Percentiles rank a stretch among this genome's conserved stretches.
These are phyloP conservation scores for Ogataea chonburiensis DNA, from an alignment of 805 yeast genomes.

Conservation along the genomic window DNA sequence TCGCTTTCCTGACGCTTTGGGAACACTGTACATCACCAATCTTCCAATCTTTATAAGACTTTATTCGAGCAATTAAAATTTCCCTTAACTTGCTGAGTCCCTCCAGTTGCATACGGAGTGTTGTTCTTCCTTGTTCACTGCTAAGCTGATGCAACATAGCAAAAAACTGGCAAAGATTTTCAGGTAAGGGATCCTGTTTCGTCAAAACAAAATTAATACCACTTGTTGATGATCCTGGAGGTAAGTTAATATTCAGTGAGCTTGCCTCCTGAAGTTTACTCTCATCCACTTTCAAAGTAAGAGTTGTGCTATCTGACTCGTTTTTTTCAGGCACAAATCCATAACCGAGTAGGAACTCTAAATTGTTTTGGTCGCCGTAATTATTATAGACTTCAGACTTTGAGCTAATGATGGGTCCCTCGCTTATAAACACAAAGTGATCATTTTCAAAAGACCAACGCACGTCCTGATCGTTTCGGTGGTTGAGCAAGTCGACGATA, in stretches of 20 bases:
- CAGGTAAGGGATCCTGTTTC: slow-evolving; percentile 33
- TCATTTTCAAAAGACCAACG: slow-evolving; percentile 48
- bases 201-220: slow-evolving; percentile 42
- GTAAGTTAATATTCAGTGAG: slow-evolving; percentile 41
- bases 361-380: slow-evolving; percentile 73
- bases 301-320: slow-evolving; percentile 52
- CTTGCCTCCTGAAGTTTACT: slow-evolving; percentile 24
- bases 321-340: slow-evolving; percentile 66
- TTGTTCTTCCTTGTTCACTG: slow-evolving; percentile 44
- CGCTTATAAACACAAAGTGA: slow-evolving; percentile 39
- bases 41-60: slow-evolving; percentile 37
- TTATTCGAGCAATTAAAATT: slow-evolving; percentile 52
- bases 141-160: slow-evolving; percentile 49
- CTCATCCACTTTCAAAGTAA: slow-evolving; percentile 57
- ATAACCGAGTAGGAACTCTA: slow-evolving; percentile 66
- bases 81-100: slow-evolving; percentile 55
- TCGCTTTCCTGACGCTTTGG: slow-evolving; percentile 28
- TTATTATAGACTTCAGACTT: slow-evolving; percentile 73
- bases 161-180: slow-evolving; percentile 49
- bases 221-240: slow-evolving; percentile 36
- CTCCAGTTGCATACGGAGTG: slow-evolving; percentile 56
- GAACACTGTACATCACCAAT: slow-evolving; percentile 10
- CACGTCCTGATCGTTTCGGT: slow-evolving; percentile 57
- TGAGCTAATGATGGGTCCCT: slow-evolving; percentile 34
- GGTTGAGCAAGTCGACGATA: slow-evolving; percentile 74